These are phyloP conservation scores for Microbotryum intermedium DNA, from an alignment of 1,284 basidiomycete species.

Conservation along the genomic window DNA sequence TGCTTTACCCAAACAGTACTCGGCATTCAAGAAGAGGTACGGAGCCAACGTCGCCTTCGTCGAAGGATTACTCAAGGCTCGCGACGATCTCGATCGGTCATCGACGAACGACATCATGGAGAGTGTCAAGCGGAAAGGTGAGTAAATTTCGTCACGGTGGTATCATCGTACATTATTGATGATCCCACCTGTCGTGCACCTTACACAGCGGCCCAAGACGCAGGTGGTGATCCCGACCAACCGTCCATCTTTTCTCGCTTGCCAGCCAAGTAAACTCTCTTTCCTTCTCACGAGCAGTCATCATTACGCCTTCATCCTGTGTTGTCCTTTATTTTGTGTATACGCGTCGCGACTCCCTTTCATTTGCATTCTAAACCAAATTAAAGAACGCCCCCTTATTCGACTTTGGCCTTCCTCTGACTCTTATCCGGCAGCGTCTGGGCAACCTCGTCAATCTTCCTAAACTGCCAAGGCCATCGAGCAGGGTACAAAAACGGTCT, in stretches of 20 bases:
- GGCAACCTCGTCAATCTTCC: constrained; percentile 70
- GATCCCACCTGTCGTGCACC: constrained; percentile 7
- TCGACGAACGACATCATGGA: constrained; percentile 90
- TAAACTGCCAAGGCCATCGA: constrained; percentile 92
- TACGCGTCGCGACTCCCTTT: neutral
- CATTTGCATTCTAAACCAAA: neutral
- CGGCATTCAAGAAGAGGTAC: constrained; percentile 91
- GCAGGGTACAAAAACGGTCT: constrained; percentile 93
- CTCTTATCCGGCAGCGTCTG: neutral
- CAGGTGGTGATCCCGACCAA: constrained; percentile 5
- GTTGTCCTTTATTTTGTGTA: neutral
- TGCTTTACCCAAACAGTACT: constrained; percentile 30
- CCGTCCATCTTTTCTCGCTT: constrained; percentile 26
- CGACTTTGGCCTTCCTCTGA: constrained; percentile 2
- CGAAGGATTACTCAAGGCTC: constrained; percentile 76
- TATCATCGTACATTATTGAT: neutral
- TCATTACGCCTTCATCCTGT: neutral
- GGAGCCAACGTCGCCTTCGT: constrained; percentile 89
- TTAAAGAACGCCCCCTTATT: neutral
- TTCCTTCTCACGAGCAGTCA: neutral
- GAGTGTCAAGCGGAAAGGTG: constrained; percentile 71
- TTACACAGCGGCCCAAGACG: too few relatives aligned
- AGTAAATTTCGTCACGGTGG: neutral
- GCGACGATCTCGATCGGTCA: constrained; percentile 82
- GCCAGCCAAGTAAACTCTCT: constrained; percentile 19